phyloP scores from a whole-genome alignment of 2,329 filamentous ascomycete species.

The Aspergillus sp. region DNA sequence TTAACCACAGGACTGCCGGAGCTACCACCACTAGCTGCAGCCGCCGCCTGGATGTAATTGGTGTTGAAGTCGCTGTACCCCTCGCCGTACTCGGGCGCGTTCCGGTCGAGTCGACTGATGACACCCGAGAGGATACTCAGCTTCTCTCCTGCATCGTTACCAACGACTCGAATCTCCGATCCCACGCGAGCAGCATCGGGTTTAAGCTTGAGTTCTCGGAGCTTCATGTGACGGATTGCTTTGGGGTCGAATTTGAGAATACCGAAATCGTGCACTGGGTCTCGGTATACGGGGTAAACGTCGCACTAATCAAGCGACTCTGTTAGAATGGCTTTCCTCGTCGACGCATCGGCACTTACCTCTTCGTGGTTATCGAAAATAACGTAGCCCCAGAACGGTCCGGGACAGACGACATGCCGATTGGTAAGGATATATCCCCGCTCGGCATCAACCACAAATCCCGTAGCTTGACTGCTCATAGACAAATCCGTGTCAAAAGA shows the following conservation, averaged over 20 bases:
- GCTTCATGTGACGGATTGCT: constrained; percentile 95
- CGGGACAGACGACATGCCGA: constrained; percentile 90
- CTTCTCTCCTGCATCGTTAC: constrained; percentile 98
- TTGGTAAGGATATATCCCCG: constrained; percentile 88
- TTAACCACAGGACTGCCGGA: constrained; percentile 99
- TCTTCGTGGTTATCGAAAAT: constrained; percentile 99
- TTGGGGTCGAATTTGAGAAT: constrained; percentile 95
- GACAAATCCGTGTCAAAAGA: constrained; percentile 98
- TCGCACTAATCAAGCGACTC: constrained; percentile 67
- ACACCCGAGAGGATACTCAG: constrained; percentile 97
- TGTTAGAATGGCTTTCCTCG: not conserved
- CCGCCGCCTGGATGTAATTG: constrained; percentile 97
- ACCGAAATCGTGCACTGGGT: constrained; percentile 97
- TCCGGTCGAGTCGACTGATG: constrained; percentile 92
- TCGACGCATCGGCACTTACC: constrained; percentile 41
- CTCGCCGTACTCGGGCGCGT: constrained; percentile 96
- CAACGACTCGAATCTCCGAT: constrained; percentile 92
- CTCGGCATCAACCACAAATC: constrained; percentile 95
- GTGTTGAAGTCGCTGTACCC: constrained; percentile 98
- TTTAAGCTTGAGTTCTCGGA: constrained; percentile 76
- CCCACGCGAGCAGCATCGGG: constrained; percentile 88
- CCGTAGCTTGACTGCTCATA: constrained; percentile 91
- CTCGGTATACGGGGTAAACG: constrained; percentile 93
- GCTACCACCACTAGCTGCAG: constrained; percentile 92
- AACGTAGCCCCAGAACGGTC: constrained; percentile 96